These are phyloP conservation scores for Epichloe sibirici DNA, from an alignment of 2,329 filamentous ascomycete species.

Conservation along the genomic window DNA sequence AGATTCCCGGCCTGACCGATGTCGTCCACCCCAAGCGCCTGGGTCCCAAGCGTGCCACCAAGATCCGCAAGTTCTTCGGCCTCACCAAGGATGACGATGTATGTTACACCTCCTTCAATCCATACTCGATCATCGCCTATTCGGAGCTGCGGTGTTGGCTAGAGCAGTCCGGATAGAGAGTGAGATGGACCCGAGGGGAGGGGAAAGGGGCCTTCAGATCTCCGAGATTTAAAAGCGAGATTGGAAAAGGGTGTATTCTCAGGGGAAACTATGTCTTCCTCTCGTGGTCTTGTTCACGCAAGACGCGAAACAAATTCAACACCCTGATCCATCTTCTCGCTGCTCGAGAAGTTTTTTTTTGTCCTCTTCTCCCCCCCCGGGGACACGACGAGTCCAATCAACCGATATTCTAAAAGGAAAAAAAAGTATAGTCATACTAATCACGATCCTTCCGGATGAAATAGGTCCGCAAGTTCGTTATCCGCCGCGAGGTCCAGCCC, in stretches of 20 bases:
- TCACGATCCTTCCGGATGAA: constrained; percentile 17
- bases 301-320: not conserved
- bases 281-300: not conserved
- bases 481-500: constrained; percentile 93
- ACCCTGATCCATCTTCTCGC: not conserved
- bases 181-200: constrained; percentile 31
- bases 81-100: constrained; percentile 99
- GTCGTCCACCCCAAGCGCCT: constrained; percentile 97
- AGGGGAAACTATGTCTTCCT: not conserved
- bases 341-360: not conserved
- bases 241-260: not conserved
- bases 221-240: not conserved
- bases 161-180: constrained; percentile 44
- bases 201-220: not conserved
- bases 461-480: constrained; percentile 98
- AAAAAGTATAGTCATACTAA: constrained; percentile 22
- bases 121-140: constrained; percentile 58
- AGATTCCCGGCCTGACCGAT: constrained; percentile 95
- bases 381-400: constrained; percentile 11
- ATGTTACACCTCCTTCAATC: constrained; percentile 51
- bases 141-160: constrained; percentile 35
- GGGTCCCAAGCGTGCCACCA: constrained; percentile 98
- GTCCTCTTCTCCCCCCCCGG: not conserved
- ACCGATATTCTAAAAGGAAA: not conserved
- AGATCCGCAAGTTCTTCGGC: constrained; percentile 99